These are phyloP conservation scores for Lichtheimia ornata DNA, from an alignment of 371 early-diverging fungal species.

Conservation along the genomic window DNA sequence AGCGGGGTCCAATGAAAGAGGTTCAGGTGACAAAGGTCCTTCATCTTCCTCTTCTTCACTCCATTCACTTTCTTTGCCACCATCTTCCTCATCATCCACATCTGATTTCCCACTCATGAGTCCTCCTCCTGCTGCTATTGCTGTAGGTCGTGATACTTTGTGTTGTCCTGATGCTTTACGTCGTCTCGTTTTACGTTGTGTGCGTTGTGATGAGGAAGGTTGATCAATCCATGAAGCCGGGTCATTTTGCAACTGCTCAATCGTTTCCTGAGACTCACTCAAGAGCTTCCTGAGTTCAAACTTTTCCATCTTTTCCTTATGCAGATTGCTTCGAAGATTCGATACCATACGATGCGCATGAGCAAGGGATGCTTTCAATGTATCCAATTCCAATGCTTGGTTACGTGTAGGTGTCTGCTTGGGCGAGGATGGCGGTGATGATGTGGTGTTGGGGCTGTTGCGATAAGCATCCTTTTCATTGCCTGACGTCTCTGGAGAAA, in stretches of 20 bases:
- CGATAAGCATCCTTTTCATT: background rate
- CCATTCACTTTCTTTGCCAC: background rate
- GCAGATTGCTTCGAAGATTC: constrained; percentile 45
- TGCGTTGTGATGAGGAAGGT: background rate
- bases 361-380: constrained; percentile 45
- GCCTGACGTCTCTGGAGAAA: background rate
- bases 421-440: constrained; percentile 21
- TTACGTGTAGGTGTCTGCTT: constrained; percentile 23
- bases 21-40: too few relatives aligned
- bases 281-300: constrained; percentile 64
- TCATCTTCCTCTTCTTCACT: background rate
- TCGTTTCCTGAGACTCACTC: constrained; percentile 65
- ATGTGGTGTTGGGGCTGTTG: constrained; percentile 1
- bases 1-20: too few relatives aligned
- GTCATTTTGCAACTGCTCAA: constrained; percentile 61
- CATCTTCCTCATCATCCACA: background rate
- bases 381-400: constrained; percentile 46
- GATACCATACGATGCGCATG: constrained; percentile 57
- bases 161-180: background rate
- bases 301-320: constrained; percentile 57
- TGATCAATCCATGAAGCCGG: constrained; percentile 18
- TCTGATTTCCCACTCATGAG: background rate
- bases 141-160: background rate
- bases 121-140: background rate
- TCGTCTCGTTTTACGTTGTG: background rate